These are phyloP conservation scores for Rhizophagus prolifer DNA, from an alignment of 192 early-diverging fungal species.

Conservation along the genomic window DNA sequence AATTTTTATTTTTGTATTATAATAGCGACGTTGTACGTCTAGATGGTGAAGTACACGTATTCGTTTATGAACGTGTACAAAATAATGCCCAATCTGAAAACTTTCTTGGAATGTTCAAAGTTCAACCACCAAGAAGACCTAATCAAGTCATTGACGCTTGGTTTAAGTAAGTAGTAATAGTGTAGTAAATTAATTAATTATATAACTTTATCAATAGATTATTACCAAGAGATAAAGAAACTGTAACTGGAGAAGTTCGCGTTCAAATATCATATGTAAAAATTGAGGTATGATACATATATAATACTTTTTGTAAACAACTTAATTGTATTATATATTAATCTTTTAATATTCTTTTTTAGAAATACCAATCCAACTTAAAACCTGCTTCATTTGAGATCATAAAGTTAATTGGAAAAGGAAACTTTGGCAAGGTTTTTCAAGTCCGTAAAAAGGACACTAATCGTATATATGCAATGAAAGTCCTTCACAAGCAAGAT, in stretches of 20 bases:
- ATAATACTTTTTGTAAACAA: background rate
- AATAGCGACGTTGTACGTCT: slow-evolving; percentile 26
- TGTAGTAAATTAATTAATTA: no score
- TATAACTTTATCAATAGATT: slow-evolving; percentile 20
- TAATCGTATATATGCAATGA: slow-evolving; percentile 80
- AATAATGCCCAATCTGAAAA: slow-evolving; percentile 33
- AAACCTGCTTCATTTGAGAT: slow-evolving; percentile 60
- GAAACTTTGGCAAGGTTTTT: slow-evolving; percentile 80
- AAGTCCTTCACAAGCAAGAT: slow-evolving; percentile 73
- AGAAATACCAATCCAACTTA: slow-evolving; percentile 38
- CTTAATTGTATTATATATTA: background rate
- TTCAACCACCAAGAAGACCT: slow-evolving; percentile 42
- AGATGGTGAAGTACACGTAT: slow-evolving; percentile 22
- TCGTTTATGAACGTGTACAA: slow-evolving; percentile 28
- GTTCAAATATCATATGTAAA: slow-evolving; percentile 43
- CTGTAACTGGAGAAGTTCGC: slow-evolving; percentile 47
- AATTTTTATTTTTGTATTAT: background rate
- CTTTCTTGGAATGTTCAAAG: slow-evolving; percentile 45
- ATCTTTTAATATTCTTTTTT: background rate
- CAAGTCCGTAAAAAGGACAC: slow-evolving; percentile 81
- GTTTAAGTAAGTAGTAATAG: slow-evolving; percentile 34
- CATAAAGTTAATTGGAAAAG: slow-evolving; percentile 73
- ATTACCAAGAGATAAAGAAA: slow-evolving; percentile 25
- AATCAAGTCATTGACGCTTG: slow-evolving; percentile 48
- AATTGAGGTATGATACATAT: slow-evolving; percentile 1